A percentile compares a stretch with the other conserved stretches of the same genome.
These are phyloP conservation scores for Leccinum ochraceum DNA, from an alignment of 768 basidiomycete genomes.

Conservation along the genomic window DNA sequence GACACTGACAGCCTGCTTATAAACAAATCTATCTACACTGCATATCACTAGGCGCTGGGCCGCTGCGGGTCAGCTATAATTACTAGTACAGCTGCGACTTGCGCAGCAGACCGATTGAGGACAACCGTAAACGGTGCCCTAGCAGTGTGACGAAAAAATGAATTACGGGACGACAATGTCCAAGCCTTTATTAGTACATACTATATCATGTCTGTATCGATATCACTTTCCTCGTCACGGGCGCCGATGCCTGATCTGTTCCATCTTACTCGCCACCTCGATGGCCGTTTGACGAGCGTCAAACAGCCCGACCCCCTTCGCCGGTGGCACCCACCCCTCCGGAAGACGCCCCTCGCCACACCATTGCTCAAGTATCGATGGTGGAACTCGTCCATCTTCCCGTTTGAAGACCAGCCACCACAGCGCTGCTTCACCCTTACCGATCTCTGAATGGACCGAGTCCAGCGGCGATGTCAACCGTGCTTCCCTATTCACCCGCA, in stretches of 20 bases:
- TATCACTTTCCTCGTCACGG: background rate
- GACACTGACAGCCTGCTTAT: conserved; percentile 9
- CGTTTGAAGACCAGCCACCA: conserved; percentile 48
- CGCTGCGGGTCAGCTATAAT: conserved; percentile 6
- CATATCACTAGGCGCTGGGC: conserved; percentile 7
- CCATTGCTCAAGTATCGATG: conserved; percentile 45
- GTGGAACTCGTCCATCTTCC: conserved; percentile 35
- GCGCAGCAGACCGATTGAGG: background rate
- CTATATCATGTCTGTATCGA: background rate
- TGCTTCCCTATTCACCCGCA: conserved; percentile 49
- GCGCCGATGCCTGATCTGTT: conserved; percentile 16
- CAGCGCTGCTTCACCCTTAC: conserved; percentile 58
- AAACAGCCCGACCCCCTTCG: conserved; percentile 28
- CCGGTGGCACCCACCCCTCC: conserved; percentile 50
- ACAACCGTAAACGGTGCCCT: background rate
- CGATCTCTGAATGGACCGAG: conserved; percentile 49
- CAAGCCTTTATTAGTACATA: background rate
- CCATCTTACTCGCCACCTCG: conserved; percentile 33
- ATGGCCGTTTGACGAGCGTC: conserved; percentile 29
- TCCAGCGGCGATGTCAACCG: conserved; percentile 36
- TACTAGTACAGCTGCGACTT: background rate
- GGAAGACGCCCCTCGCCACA: conserved; percentile 61
- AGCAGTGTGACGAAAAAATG: background rate
- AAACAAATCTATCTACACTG: too few species aligned
- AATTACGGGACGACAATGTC: conserved; percentile 3